Conservation (phyloP, 2,329 filamentous ascomycete genomes). For the Pseudogymnoascus sp. region DNA sequence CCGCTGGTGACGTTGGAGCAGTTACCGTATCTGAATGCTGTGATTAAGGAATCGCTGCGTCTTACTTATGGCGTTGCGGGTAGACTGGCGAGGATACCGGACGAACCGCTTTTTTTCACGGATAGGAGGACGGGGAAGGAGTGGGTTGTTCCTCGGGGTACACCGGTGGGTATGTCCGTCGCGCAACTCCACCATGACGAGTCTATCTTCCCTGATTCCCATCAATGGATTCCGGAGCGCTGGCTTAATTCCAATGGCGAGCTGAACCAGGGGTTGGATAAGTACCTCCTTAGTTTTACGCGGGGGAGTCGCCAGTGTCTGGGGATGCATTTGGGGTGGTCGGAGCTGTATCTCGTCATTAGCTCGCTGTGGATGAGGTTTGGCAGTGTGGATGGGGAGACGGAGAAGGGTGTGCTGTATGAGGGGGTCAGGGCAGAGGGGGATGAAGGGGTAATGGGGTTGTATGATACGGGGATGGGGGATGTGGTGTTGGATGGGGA, state of each 20-base stretch:
- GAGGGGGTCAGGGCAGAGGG: conserved; percentile 16
- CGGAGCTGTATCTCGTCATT: conserved; percentile 18
- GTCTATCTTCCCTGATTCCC: conserved; percentile 30
- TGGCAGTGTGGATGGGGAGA: conserved; percentile 10
- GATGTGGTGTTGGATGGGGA: conserved; percentile 20
- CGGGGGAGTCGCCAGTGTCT: conserved; percentile 35
- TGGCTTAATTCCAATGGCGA: conserved; percentile 25
- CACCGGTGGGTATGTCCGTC: conserved; percentile 32
- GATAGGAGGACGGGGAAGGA: conserved; percentile 9
- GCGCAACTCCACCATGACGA: conserved; percentile 33
- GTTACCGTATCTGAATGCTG: conserved; percentile 25
- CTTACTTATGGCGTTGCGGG: conserved; percentile 26
- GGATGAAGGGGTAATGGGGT: conserved; percentile 17
- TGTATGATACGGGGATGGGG: conserved; percentile 21
- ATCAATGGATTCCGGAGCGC: conserved; percentile 33
- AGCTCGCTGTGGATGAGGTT: conserved; percentile 13
- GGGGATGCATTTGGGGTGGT: conserved; percentile 25
- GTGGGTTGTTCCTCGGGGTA: conserved; percentile 22
- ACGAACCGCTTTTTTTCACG: conserved; percentile 16
- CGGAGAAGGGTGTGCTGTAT: neutral
- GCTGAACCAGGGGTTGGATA: conserved; percentile 29
- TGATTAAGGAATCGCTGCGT: conserved; percentile 29
- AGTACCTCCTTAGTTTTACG: conserved; percentile 33
- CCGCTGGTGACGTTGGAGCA: conserved; percentile 18
- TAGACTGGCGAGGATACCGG: conserved; percentile 23